Evolutionary conservation across 768 basidiomycete genomes (phyloP).

Genomic region (Dioszegia hungarica): DNA sequence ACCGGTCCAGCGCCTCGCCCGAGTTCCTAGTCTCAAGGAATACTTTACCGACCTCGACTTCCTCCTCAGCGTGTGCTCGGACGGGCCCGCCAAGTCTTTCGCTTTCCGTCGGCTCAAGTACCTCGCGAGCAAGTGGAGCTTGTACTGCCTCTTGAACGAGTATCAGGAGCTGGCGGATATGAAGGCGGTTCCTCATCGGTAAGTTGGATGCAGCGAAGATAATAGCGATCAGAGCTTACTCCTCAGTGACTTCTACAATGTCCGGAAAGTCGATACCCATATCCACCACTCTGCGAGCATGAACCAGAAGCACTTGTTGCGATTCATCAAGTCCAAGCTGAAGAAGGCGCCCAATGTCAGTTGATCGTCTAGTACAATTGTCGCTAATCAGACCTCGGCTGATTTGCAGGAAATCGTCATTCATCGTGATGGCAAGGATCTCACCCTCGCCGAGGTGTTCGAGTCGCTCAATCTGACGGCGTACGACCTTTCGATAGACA

Average conservation of each 20-base stretch:
- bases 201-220: too few relatives aligned
- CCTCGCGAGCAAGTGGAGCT: constrained; percentile 84
- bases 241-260: constrained; percentile 95
- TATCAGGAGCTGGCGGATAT: constrained; percentile 90
- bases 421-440: constrained; percentile 80
- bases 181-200: constrained; percentile 86
- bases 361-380: neutral
- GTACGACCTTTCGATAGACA: constrained; percentile 97
- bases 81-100: constrained; percentile 94
- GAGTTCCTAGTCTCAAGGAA: constrained; percentile 63
- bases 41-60: constrained; percentile 96
- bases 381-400: neutral
- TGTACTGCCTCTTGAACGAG: constrained; percentile 88
- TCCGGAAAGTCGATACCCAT: constrained; percentile 97
- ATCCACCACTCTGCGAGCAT: constrained; percentile 98
- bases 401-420: constrained; percentile 82
- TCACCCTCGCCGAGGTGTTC: constrained; percentile 89
- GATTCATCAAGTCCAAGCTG: constrained; percentile 84
- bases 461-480: constrained; percentile 89
- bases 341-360: constrained; percentile 46
- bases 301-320: constrained; percentile 97
- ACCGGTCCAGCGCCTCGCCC: neutral
- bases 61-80: constrained; percentile 80
- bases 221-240: constrained; percentile 10
- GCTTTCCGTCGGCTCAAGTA: constrained; percentile 89